Evolutionary conservation across 805 yeast species (phyloP).

Genomic region (Phaffomyces thermotolerans): DNA sequence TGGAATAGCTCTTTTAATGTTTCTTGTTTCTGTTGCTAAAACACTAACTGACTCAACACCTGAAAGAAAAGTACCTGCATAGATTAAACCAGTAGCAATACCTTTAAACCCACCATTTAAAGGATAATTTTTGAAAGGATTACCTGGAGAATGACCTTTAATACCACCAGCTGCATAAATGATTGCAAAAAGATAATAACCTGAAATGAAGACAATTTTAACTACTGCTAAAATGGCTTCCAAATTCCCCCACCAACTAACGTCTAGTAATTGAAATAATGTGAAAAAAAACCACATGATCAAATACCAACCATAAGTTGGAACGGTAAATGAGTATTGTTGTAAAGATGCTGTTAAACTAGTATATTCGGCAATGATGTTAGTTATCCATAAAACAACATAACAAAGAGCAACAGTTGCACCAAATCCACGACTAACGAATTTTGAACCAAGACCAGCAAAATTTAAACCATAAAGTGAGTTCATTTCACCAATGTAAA

Average conservation of each 20-base stretch:
- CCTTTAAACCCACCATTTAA: conserved; percentile 44
- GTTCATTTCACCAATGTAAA: conserved; percentile 48
- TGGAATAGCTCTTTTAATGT: conserved; percentile 66
- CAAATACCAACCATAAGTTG: conserved; percentile 47
- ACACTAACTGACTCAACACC: conserved; percentile 74
- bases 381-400: conserved; percentile 50
- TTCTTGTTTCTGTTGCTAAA: conserved; percentile 66
- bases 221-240: conserved; percentile 47
- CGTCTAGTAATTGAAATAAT: conserved; percentile 43
- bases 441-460: conserved; percentile 43
- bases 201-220: conserved; percentile 40
- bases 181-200: conserved; percentile 46
- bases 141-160: conserved; percentile 26
- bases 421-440: conserved; percentile 50
- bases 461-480: conserved; percentile 48
- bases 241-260: conserved; percentile 48
- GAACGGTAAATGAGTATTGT: conserved; percentile 45
- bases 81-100: conserved; percentile 53
- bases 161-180: conserved; percentile 38
- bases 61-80: conserved; percentile 69
- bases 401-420: conserved; percentile 49
- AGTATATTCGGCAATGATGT: conserved; percentile 48
- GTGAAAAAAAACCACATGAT: conserved; percentile 47
- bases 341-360: conserved; percentile 42
- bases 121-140: conserved; percentile 28